Base-by-base conservation (phyloP, 2,329 filamentous ascomycete genomes). In the Fusarium verrucosum region DNA sequence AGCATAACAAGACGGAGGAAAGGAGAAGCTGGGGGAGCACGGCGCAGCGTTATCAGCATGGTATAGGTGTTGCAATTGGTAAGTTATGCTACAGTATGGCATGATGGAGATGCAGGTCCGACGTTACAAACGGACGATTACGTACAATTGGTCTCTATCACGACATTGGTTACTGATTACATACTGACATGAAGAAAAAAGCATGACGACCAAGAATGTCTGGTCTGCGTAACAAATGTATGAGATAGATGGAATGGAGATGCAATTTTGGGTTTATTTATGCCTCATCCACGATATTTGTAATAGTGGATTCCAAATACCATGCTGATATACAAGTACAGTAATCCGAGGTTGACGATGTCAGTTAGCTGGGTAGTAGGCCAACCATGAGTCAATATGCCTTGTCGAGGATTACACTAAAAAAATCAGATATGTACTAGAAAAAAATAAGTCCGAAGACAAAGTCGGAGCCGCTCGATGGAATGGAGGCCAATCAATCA, bases 401-500 rank as follows among this genome's bases (percentile, higher is more conserved):
- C 58, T 22, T 53, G 46, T 50, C 23, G 57, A n/a, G 46, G 17
- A 42, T 37, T 41, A 41, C 46, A 50, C 38, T 61, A 54, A 35
- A 42, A 58, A 56, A 59, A 54, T 41, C 40, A 55, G 53, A 50
- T 30, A 30, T 11, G 28, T n/a, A n/a, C n/a, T n/a, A n/a, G 19
- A 49, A 52, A 40, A 56, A 52, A 46, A 40, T 50, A 55, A 26
- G n/a, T 41, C 25, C 20, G 16, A 58, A 53, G 38, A 53, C 40
- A 51, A 42, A 60, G 33, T 57, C 65, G 62, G 62, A 67, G 59
- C 58, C 62, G 50, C 64, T 71, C 46, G 53, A 66, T n/a, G 65
- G 50, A 70, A 73, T 69, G 69, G 63, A 68, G 61, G 56, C 74
- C 74, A 76, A 76, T 76, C 74, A 76, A 60, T 73, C 63, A 56